These are phyloP conservation scores for Paragyromitra xinjiangensis DNA, from an alignment of 495 filamentous ascomycete genomes.

Conservation along the genomic window DNA sequence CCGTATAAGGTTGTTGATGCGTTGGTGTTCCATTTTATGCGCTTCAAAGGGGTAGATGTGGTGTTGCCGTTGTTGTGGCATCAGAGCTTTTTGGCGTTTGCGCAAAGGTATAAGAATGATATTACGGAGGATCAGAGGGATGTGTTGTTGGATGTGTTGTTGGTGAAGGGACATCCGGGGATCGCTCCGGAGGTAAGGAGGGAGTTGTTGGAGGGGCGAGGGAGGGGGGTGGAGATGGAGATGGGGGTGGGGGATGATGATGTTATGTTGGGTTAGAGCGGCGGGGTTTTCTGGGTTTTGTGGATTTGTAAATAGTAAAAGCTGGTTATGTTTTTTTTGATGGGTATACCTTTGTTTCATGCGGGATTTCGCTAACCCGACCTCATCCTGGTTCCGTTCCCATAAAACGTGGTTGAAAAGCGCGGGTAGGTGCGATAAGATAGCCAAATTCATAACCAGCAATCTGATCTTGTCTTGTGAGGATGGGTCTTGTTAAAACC, in stretches of 20 bases:
- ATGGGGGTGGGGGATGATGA: constrained; percentile 70
- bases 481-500: too few species aligned
- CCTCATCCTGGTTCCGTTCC: too few species aligned
- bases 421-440: too few species aligned
- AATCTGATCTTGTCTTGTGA: too few species aligned
- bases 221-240: constrained; percentile 78
- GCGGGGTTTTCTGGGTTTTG: background rate
- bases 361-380: too few species aligned
- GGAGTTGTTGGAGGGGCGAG: constrained; percentile 87
- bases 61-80: constrained; percentile 87
- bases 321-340: constrained; percentile 5
- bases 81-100: constrained; percentile 86
- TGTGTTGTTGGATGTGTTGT: constrained; percentile 85
- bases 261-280: constrained; percentile 69
- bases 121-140: constrained; percentile 94
- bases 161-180: constrained; percentile 83
- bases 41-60: constrained; percentile 73
- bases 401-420: too few species aligned
- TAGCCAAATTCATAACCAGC: too few species aligned
- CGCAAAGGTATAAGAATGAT: constrained; percentile 91
- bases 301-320: constrained; percentile 22
- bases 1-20: constrained; percentile 95
- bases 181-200: constrained; percentile 92
- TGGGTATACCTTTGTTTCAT: too few species aligned
- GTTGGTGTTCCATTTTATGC: constrained; percentile 93